phyloP scores from a whole-genome alignment of 768 basidiomycete species.

The Russula sp. region DNA sequence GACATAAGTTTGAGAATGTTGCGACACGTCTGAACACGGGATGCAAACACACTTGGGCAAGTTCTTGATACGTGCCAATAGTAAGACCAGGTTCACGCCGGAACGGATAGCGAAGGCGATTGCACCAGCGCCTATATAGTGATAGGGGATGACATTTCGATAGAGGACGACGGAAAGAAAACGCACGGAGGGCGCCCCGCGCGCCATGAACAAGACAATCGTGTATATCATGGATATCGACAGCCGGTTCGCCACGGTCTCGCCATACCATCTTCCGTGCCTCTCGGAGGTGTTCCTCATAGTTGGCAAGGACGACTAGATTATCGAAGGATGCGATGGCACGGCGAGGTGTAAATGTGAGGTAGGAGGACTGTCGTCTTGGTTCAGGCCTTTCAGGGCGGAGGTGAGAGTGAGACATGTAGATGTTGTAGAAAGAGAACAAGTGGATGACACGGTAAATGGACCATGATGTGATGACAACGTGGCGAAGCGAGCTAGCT shows the following conservation, averaged over 20 bases:
- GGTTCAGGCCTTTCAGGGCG: conserved; percentile 22
- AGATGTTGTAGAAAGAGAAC: neutral
- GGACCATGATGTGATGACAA: neutral
- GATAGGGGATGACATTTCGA: neutral
- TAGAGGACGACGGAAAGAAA: neutral
- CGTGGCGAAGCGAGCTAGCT: neutral
- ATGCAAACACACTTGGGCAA: conserved; percentile 54
- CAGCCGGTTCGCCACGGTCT: conserved; percentile 74
- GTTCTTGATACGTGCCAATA: conserved; percentile 66
- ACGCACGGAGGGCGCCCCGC: conserved; percentile 69
- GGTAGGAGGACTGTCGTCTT: conserved; percentile 39
- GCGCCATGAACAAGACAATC: conserved; percentile 70
- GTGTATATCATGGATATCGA: conserved; percentile 57
- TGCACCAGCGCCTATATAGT: conserved; percentile 65
- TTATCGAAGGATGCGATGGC: conserved; percentile 64
- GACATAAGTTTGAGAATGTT: conserved; percentile 2
- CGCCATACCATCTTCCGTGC: conserved; percentile 82
- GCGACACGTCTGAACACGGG: conserved; percentile 5
- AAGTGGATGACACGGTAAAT: too few relatives aligned
- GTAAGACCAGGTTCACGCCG: conserved; percentile 75
- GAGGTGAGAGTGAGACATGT: conserved; percentile 7
- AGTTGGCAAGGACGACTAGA: conserved; percentile 81
- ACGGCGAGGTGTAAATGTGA: conserved; percentile 51
- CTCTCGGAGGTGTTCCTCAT: conserved; percentile 68
- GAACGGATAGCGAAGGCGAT: conserved; percentile 82